These are phyloP conservation scores for Penicillium canescens DNA, from an alignment of 495 filamentous ascomycete genomes.

Conservation along the genomic window DNA sequence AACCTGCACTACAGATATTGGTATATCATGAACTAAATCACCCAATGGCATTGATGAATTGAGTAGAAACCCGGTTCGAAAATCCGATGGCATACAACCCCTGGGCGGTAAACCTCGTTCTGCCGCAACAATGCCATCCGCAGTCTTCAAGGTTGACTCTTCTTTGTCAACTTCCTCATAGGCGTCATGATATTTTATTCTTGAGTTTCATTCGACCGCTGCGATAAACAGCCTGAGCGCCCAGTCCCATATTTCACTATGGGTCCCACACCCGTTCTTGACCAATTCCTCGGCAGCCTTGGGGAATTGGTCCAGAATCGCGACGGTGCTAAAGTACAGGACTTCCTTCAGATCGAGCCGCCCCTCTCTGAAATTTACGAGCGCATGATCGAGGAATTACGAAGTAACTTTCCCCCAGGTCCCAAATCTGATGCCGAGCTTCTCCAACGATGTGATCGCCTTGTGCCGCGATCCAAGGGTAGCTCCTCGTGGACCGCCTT, in stretches of 20 bases:
- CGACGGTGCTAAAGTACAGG: constrained; percentile 55
- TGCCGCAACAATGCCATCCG: constrained; percentile 1
- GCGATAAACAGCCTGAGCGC: neutral
- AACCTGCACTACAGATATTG: no score
- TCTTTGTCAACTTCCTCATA: no score
- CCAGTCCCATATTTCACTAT: constrained; percentile 12
- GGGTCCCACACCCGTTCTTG: constrained; percentile 46
- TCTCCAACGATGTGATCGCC: constrained; percentile 53
- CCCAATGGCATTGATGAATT: no score
- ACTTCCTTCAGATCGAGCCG: constrained; percentile 64
- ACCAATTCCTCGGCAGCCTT: constrained; percentile 58
- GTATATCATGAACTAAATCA: no score
- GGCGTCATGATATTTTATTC: neutral
- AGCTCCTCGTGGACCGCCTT: constrained; percentile 74
- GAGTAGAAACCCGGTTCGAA: no score
- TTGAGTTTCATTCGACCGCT: neutral
- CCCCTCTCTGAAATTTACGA: constrained; percentile 65
- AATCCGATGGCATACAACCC: no score
- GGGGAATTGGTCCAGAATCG: constrained; percentile 52
- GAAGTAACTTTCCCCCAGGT: constrained; percentile 50
- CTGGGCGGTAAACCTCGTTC: neutral
- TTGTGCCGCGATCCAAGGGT: constrained; percentile 60
- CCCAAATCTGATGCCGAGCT: constrained; percentile 53
- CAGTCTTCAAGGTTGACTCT: neutral
- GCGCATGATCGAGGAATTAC: constrained; percentile 66